Base-by-base conservation (phyloP, 148 eudicot species). In the Rhododendron williamsianum region DNA sequence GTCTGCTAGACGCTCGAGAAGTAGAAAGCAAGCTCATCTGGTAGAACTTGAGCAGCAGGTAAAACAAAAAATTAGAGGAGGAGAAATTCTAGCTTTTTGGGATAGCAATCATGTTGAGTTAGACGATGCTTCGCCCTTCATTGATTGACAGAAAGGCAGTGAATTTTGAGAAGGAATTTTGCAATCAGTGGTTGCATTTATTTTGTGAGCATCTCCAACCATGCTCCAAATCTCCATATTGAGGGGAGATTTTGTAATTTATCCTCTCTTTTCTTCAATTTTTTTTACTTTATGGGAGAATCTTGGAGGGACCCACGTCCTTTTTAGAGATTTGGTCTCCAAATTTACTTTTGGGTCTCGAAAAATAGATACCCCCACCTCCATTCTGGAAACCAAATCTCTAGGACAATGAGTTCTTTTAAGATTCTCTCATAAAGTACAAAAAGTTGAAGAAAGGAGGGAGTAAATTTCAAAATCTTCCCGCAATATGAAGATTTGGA, bases 1-100 rank as follows among this genome's bases (percentile, higher is more conserved):
- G 89, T 96, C 99, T 63, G 99, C 99, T 74, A 90, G 98, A 85
- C 97, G 99, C 78, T 96, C 98, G 0, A 90, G 98, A 86, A 91
- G 86, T 79, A 91, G 99, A 87, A 96, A 93, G 85, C 99, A 96
- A 87, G 98, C 94, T 30, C 97, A 96, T 45, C 89, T 93, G 76
- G 86, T 88, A 69, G 98, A 92, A 63, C 93, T 96, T 78, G 98
- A 96, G 90, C 86, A 87, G 79, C 98, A 95, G 96, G 98, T 96
- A 73, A 81, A 33, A 30, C 15, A 71, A 30, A 30, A 30, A 12
- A 65, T 4, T 4, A 23, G 25, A 60, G 46, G 9, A 21, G 2
- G 9, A 63, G 41, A 38, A 78, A 30, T 82, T 25, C 81, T 80
- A n/a, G 69, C 65, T 73, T 36, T 41, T 23, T 72, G 45, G 56